Percentiles rank a stretch among this genome's conserved stretches.
phyloP scores from a whole-genome alignment of 352 stramenopile species.

The Elongisporangium undulatum region DNA sequence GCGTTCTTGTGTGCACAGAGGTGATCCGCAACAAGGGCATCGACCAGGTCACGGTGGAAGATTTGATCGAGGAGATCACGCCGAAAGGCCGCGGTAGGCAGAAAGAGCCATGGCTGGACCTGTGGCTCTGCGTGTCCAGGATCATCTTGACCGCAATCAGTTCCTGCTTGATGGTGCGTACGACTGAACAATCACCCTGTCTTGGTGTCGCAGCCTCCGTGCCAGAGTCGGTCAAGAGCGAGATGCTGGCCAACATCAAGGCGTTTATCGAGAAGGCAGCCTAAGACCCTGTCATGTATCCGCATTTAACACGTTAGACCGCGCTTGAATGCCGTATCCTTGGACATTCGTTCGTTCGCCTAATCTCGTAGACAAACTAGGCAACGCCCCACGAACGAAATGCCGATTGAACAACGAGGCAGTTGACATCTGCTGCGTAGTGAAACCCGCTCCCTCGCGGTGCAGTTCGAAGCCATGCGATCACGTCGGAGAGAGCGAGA shows the following conservation, averaged over 20 bases:
- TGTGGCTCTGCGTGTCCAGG: not conserved
- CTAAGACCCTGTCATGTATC: conserved; percentile 4
- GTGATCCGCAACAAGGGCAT: conserved; percentile 93
- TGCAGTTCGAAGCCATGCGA: not conserved
- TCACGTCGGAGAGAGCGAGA: not conserved
- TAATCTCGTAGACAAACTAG: not conserved
- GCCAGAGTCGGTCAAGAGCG: conserved; percentile 85
- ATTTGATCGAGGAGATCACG: conserved; percentile 91
- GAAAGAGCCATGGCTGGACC: not conserved
- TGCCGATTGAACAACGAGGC: not conserved
- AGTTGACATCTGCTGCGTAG: not conserved
- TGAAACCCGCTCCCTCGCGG: not conserved
- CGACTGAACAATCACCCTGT: not conserved
- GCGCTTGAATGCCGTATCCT: not conserved
- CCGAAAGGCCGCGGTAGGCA: conserved; percentile 70
- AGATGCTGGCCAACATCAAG: conserved; percentile 90
- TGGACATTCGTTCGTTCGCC: not conserved
- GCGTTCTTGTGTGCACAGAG: conserved; percentile 39
- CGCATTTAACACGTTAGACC: not conserved
- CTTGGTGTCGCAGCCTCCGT: conserved; percentile 46
- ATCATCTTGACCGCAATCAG: not conserved
- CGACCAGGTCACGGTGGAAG: conserved; percentile 93
- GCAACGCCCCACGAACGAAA: not conserved
- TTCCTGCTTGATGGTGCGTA: not conserved
- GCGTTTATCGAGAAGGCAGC: conserved; percentile 83